Percentiles rank a stretch among this genome's conserved stretches.
These are phyloP conservation scores for Citrus inodora DNA, from an alignment of 345 rosid genomes.

Conservation along the genomic window DNA sequence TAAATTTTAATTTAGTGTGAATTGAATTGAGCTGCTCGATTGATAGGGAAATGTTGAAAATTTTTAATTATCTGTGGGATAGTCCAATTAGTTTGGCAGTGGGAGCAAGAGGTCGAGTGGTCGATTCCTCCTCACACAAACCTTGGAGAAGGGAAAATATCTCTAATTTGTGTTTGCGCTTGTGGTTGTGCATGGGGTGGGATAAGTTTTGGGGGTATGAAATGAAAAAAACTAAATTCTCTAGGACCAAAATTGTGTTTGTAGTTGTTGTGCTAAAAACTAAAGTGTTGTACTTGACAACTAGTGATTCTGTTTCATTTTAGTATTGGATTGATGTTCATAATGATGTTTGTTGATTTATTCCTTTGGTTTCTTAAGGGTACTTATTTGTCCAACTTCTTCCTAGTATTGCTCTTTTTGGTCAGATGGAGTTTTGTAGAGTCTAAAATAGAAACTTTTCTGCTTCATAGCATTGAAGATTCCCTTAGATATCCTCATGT, in stretches of 20 bases:
- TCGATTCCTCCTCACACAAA: too few species aligned
- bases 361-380: background rate
- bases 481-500: background rate
- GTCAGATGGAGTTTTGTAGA: background rate
- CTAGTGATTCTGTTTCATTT: background rate
- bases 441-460: background rate
- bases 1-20: background rate
- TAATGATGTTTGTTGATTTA: background rate
- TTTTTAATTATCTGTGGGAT: background rate
- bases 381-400: background rate
- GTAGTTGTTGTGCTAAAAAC: too few species aligned
- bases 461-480: background rate
- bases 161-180: too few species aligned
- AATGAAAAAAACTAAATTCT: background rate
- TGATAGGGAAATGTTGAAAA: background rate
- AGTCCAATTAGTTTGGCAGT: background rate
- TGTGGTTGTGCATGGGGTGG: too few species aligned
- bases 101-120: background rate
- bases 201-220: background rate
- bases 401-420: background rate
- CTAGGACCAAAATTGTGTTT: background rate
- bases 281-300: too few species aligned
- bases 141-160: too few species aligned
- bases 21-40: constrained; percentile 1
- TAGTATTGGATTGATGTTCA: background rate